Base-by-base conservation (phyloP, 805 yeast species). In the Yamadazyma olivae region DNA sequence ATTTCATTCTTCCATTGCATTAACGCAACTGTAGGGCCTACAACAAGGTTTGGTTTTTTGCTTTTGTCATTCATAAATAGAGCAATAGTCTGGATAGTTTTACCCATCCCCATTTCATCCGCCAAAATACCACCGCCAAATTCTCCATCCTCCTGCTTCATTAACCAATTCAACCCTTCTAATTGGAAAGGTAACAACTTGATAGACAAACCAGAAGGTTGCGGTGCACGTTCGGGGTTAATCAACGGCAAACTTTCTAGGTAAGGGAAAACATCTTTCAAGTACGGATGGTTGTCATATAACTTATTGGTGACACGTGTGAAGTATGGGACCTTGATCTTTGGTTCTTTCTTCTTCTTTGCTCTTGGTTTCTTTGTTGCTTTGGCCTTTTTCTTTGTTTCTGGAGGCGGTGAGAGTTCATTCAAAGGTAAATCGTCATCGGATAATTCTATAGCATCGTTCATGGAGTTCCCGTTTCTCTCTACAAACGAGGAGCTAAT, bases 81-180 rank as follows among this genome's bases (percentile, higher is more conserved):
- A 0, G 95, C 93, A 43, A 93, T 91, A 25, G 96, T 91, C 61
- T 93, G 99, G 33, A 93, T 90, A 0, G 99, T 93, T 52, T 93
- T 93, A 44, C 99, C 99, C 98, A 93, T 91, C 24, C 99, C 99
- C 99, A 93, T 93, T 61, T 93, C 99, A 66, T 93, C 99, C 4
- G 99, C 98, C 31, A 93, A 66, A 7, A 93, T 82, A 12, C 98
- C 99, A 17, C 99, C 99, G 12, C 75, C 70, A 58, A 83, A 91
- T 28, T 70, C 73, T 17, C 85, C 71, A 16, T 79, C 79, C 53
- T 91, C 98, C 61, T 91, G 98, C 32, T 77, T 71, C 10, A 76
- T 48, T 41, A 93, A 71, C 99, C 99, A 93, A 50, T 83, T 76
- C 32, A 93, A 67, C 14, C 99, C 99, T 64, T 93, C 99, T 12